Percentiles rank a stretch among this genome's conserved stretches.
Conservation (phyloP, 352 stramenopile genomes). For the Pythium monospermum region DNA sequence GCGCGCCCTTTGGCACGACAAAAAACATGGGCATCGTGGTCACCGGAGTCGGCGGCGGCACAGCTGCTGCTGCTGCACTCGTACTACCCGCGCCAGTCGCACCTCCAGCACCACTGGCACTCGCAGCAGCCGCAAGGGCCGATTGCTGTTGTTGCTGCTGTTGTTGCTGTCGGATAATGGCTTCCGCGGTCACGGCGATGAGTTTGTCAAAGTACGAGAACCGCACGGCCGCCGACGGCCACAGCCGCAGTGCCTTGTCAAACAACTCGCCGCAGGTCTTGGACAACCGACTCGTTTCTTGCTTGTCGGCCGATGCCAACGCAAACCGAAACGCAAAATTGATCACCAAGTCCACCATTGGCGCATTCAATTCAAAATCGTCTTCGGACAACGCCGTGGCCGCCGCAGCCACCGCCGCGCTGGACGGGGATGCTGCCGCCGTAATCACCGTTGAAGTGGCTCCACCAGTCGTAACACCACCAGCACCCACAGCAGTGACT, state of each 20-base stretch:
- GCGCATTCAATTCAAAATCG: constrained; percentile 81
- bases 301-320: constrained; percentile 84
- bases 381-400: constrained; percentile 51
- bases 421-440: neutral
- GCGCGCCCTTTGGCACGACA: constrained; percentile 71
- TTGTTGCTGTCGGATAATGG: constrained; percentile 76
- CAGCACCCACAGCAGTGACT: constrained; percentile 6
- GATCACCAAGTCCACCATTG: constrained; percentile 89
- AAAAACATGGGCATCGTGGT: constrained; percentile 82
- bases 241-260: constrained; percentile 80
- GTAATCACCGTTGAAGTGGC: too few species aligned
- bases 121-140: constrained; percentile 3
- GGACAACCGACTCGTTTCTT: constrained; percentile 83
- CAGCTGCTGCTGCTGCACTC: neutral
- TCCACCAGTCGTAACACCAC: too few species aligned
- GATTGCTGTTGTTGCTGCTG: constrained; percentile 25
- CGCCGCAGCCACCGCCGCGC: constrained; percentile 15
- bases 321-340: constrained; percentile 90
- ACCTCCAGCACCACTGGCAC: neutral
- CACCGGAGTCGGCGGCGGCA: constrained; percentile 32
- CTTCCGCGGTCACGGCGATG: constrained; percentile 85
- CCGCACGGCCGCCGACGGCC: constrained; percentile 80
- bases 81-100: constrained; percentile 1
- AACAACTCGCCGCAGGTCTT: constrained; percentile 87
- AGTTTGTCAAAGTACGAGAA: constrained; percentile 91